phyloP scores from a whole-genome alignment of 768 basidiomycete genomes.

The Russula griseocarnosa region DNA sequence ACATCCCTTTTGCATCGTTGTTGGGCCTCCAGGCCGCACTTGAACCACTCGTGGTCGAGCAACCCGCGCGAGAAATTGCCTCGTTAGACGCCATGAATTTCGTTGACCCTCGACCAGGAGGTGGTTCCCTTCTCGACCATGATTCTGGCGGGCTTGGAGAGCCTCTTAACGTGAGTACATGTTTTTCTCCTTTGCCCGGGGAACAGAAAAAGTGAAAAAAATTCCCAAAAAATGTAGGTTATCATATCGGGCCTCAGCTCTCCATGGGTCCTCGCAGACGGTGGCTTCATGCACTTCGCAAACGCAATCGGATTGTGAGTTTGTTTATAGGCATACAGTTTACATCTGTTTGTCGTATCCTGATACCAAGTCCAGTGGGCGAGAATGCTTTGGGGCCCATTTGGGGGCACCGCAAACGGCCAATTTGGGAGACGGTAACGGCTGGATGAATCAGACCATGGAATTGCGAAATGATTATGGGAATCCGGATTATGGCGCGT shows the following conservation, averaged over 20 bases:
- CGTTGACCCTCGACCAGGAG: neutral
- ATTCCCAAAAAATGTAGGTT: conserved; percentile 17
- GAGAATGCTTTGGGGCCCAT: conserved; percentile 35
- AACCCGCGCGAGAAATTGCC: neutral
- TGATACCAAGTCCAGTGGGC: conserved; percentile 21
- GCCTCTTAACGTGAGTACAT: conserved; percentile 24
- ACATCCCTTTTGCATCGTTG: conserved; percentile 16
- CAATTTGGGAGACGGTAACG: conserved; percentile 48
- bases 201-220: neutral
- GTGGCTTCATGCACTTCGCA: conserved; percentile 21
- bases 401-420: conserved; percentile 39
- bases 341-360: too few relatives aligned
- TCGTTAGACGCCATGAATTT: neutral
- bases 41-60: neutral
- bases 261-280: conserved; percentile 20
- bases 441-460: conserved; percentile 42
- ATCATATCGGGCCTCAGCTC: conserved; percentile 26
- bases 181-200: neutral
- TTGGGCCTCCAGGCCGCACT: conserved; percentile 14
- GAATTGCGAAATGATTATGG: conserved; percentile 47
- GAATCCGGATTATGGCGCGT: conserved; percentile 39
- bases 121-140: conserved; percentile 7
- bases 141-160: conserved; percentile 16
- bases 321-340: too few relatives aligned
- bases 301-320: conserved; percentile 28